Conservation (phyloP, 306 rosid genomes). For the Datisca glomerata region DNA sequence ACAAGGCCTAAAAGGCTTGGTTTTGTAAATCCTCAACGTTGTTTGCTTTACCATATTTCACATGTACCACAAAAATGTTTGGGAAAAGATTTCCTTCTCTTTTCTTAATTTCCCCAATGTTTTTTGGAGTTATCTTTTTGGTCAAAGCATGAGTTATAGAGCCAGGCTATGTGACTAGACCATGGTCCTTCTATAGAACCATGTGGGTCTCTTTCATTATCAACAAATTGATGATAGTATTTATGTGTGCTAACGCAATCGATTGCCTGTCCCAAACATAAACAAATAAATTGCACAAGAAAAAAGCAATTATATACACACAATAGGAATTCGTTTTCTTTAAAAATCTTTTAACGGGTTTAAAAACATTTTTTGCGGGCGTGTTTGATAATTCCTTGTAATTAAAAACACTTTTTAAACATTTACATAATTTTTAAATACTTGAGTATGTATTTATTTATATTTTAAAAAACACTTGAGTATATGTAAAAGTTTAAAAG, state of each 20-base stretch:
- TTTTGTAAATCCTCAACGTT: conserved; percentile 62
- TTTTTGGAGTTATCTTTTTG: conserved; percentile 32
- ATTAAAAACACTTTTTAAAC: too few species aligned
- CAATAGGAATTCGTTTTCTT: too few species aligned
- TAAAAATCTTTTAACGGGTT: too few species aligned
- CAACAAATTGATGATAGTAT: conserved; percentile 84
- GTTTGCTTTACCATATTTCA: conserved; percentile 63
- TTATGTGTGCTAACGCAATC: conserved; percentile 96
- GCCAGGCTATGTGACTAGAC: conserved; percentile 80
- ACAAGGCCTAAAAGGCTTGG: conserved; percentile 33
- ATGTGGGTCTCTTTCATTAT: conserved; percentile 86
- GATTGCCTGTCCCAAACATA: conserved; percentile 39
- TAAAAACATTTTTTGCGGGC: too few species aligned
- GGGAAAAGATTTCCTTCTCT: too few species aligned
- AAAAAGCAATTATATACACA: too few species aligned
- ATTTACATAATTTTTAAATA: too few species aligned
- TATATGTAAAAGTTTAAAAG: too few species aligned
- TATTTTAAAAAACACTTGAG: too few species aligned
- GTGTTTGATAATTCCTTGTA: too few species aligned
- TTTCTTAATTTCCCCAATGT: background rate
- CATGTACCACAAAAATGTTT: conserved; percentile 7
- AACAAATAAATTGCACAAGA: too few species aligned
- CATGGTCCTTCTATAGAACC: conserved; percentile 81
- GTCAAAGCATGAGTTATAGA: conserved; percentile 47
- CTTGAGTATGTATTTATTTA: too few species aligned